Percentiles rank a stretch among this genome's conserved stretches.
Evolutionary conservation across 257 asterid genomes (phyloP).

Genomic region (Scutellaria baicalensis): DNA sequence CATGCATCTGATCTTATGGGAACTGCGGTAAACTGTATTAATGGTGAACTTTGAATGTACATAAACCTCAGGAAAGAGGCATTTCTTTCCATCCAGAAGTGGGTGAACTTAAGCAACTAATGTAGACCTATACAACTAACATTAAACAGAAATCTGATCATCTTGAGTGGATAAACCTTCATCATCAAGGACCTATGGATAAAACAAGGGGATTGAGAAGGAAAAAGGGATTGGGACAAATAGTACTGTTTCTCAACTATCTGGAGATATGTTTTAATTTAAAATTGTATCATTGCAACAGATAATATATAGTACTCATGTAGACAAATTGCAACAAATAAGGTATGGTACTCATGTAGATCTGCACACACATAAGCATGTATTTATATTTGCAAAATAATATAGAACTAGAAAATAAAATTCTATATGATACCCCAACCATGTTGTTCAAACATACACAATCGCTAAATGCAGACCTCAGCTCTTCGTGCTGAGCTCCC

Average conservation of each 20-base stretch:
- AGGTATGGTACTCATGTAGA: not conserved
- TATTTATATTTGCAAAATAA: not conserved
- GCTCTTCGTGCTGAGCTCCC: constrained; percentile 35
- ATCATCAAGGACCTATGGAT: not conserved
- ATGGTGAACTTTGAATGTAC: not conserved
- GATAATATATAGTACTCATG: too few relatives aligned
- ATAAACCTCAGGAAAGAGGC: not conserved
- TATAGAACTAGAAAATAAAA: not conserved
- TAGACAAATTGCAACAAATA: not conserved
- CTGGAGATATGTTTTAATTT: not conserved
- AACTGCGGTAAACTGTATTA: not conserved
- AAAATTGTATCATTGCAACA: not conserved
- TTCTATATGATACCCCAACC: not conserved
- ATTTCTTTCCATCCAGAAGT: not conserved
- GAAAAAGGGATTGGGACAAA: not conserved
- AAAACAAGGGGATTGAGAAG: not conserved
- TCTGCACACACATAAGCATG: not conserved
- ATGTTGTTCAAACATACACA: not conserved
- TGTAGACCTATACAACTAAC: not conserved
- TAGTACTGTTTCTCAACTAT: not conserved
- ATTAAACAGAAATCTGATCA: not conserved
- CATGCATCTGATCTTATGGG: not conserved
- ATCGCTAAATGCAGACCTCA: constrained; percentile 41
- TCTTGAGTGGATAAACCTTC: not conserved
- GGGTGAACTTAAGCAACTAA: not conserved